Percentiles rank a stretch among this genome's conserved stretches.
Evolutionary conservation across 1,284 basidiomycete species (phyloP).

Genomic region (Ustilago nuda): DNA sequence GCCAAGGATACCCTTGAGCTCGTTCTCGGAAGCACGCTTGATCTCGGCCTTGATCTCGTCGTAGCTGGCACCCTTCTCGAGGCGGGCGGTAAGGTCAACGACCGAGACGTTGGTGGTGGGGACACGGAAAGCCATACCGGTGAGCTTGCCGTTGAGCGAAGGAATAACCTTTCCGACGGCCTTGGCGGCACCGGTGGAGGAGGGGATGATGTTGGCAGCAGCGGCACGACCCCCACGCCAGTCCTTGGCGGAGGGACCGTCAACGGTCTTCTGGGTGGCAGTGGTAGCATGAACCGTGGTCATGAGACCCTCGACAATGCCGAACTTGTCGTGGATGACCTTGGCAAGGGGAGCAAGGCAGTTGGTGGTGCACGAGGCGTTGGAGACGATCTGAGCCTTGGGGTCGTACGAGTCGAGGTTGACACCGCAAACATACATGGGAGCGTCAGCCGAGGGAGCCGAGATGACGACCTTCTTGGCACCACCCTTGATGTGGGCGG

Average conservation of each 20-base stretch:
- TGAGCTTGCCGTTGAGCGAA: conserved; percentile 91
- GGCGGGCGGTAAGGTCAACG: conserved; percentile 94
- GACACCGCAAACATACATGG: conserved; percentile 88
- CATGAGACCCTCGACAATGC: conserved; percentile 79
- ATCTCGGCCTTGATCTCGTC: conserved; percentile 90
- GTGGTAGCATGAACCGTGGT: conserved; percentile 88
- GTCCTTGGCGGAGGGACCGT: conserved; percentile 74
- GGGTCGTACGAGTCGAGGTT: conserved; percentile 95
- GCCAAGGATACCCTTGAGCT: conserved; percentile 83
- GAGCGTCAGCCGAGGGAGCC: conserved; percentile 96
- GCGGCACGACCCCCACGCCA: conserved; percentile 92
- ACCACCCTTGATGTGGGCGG: conserved; percentile 95
- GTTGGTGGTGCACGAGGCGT: conserved; percentile 99
- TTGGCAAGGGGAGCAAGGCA: conserved; percentile 94
- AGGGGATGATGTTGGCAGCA: conserved; percentile 98
- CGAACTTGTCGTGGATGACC: conserved; percentile 88
- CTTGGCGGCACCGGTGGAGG: conserved; percentile 98
- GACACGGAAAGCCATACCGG: conserved; percentile 96
- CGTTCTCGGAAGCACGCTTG: conserved; percentile 82
- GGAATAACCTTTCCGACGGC: conserved; percentile 99
- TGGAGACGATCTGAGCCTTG: conserved; percentile 91
- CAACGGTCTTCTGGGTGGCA: conserved; percentile 99
- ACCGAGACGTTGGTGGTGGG: conserved; percentile 97
- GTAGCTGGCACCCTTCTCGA: conserved; percentile 84
- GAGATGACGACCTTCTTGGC: conserved; percentile 99